Base-by-base conservation (phyloP, 225 moss, liverwort and hornwort genomes). In the Thuidium tamariscinum region DNA sequence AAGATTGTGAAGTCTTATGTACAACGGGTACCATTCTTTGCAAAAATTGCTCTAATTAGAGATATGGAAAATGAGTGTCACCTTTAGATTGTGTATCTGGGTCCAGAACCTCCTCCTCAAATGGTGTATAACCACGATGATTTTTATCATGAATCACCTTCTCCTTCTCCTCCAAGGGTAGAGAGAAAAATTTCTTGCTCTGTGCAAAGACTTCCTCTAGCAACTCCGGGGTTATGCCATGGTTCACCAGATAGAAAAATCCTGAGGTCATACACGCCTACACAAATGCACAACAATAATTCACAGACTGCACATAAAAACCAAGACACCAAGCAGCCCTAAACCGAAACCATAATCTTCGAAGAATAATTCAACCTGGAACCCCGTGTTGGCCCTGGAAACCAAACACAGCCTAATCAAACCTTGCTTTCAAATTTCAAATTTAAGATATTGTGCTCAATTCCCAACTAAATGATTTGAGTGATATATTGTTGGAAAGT, bases 161-260 rank as follows among this genome's bases (percentile, higher is more conserved):
- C 88, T 87, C 55, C 85, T 97, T 97, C 83, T 97, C 93, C 82
- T 95, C 95, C 68, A 94, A 61, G 16, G 96, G 90, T 25, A 96
- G 89, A 18, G 93, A 91, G 64, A 97, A 97, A 72, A 97, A 97
- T 32, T 90, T 92, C 86, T 93, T 94, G 81, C 93, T 92, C 84
- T 97, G 93, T 48, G 68, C 59, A 68, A 96, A 91, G 42, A 91
- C 90, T 49, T 94, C 92, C 64, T 94, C 94, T 15, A 97, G 85
- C 17, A 96, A 77, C 26, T 84, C 83, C 54, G 85, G 77, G 48
- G 89, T 85, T 57, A 97, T 74, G 39, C 95, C 95, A 91, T 97
- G 96, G 77, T 97, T 97, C 88, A 95, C 89, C 59, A 97, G 79
- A 66, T 97, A 97, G 87, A 96, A 97, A 59, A 97, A 97, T 9